phyloP scores from a whole-genome alignment of 1,284 basidiomycete genomes.

The Naganishia liquefaciens region DNA sequence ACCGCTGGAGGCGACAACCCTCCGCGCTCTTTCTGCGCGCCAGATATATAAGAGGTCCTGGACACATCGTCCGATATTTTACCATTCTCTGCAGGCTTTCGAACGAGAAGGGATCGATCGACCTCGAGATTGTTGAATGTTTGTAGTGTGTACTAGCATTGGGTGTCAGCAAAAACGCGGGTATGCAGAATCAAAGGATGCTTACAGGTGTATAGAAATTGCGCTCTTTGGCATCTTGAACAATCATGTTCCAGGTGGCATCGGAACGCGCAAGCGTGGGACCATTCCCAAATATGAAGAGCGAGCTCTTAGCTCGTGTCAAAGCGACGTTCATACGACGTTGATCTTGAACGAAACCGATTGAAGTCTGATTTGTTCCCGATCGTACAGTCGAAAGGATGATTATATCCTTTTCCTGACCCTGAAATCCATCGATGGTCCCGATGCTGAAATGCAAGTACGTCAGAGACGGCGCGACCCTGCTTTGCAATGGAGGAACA shows the following conservation, averaged over 20 bases:
- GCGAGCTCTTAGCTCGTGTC: constrained; percentile 88
- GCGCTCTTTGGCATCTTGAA: constrained; percentile 68
- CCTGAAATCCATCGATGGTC: constrained; percentile 97
- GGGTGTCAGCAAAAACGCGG: not conserved
- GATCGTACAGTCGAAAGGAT: constrained; percentile 92
- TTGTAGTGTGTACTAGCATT: constrained; percentile 36
- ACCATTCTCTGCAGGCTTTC: not conserved
- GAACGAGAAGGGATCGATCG: constrained; percentile 7
- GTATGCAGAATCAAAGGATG: constrained; percentile 2
- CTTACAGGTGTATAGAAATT: constrained; percentile 55
- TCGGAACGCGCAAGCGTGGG: constrained; percentile 83
- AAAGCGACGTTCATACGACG: constrained; percentile 97
- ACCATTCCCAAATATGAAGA: constrained; percentile 91
- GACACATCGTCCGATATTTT: no score
- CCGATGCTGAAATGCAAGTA: constrained; percentile 64
- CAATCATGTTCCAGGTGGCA: constrained; percentile 72
- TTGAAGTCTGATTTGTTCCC: constrained; percentile 71
- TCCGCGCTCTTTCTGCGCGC: not conserved
- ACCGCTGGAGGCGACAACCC: constrained; percentile 9
- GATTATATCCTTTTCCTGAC: constrained; percentile 95
- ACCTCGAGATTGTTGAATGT: constrained; percentile 36
- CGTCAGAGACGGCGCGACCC: constrained; percentile 1
- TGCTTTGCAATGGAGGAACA: constrained; percentile 12
- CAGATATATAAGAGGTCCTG: no score
- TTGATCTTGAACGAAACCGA: constrained; percentile 84